Conservation (phyloP, 371 early-diverging fungal species). For the Amoeboaphelidium occidentale region DNA sequence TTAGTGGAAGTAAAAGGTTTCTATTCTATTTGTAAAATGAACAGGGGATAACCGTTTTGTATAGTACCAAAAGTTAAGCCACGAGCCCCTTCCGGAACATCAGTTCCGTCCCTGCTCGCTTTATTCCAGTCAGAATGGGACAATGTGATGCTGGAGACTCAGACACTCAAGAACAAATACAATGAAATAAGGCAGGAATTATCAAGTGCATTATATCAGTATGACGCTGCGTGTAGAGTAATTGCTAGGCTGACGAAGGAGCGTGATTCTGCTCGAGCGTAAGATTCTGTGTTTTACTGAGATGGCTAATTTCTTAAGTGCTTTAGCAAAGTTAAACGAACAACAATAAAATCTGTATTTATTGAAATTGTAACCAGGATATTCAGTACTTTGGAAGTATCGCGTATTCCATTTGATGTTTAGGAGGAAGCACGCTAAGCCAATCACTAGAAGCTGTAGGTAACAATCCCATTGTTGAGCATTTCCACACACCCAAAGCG, state of each 20-base stretch:
- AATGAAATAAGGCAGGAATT: slow-evolving; percentile 71
- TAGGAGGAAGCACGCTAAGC: no score
- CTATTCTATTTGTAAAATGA: slow-evolving; percentile 8
- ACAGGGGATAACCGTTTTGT: not conserved
- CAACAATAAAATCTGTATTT: no score
- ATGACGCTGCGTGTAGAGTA: slow-evolving; percentile 81
- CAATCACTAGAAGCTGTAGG: slow-evolving; percentile 85
- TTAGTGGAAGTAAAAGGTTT: slow-evolving; percentile 42
- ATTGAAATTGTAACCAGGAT: no score
- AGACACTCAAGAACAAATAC: slow-evolving; percentile 67
- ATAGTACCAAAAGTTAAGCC: slow-evolving; percentile 32
- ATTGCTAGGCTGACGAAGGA: slow-evolving; percentile 72
- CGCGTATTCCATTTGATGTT: not conserved
- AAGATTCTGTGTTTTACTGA: no score
- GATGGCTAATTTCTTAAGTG: no score
- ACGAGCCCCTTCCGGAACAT: slow-evolving; percentile 64
- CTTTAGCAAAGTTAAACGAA: no score
- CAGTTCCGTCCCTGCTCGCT: slow-evolving; percentile 68
- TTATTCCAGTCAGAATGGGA: slow-evolving; percentile 87
- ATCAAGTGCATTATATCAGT: slow-evolving; percentile 71
- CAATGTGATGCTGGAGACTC: slow-evolving; percentile 69
- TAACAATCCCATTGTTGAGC: slow-evolving; percentile 74
- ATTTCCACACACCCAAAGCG: slow-evolving; percentile 65
- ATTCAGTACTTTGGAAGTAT: not conserved
- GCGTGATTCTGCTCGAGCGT: slow-evolving; percentile 68